A percentile compares a stretch with the other conserved stretches of the same genome.
These are phyloP conservation scores for Coccomyxa sp. DNA, from an alignment of 139 green algal genomes.

Conservation along the genomic window DNA sequence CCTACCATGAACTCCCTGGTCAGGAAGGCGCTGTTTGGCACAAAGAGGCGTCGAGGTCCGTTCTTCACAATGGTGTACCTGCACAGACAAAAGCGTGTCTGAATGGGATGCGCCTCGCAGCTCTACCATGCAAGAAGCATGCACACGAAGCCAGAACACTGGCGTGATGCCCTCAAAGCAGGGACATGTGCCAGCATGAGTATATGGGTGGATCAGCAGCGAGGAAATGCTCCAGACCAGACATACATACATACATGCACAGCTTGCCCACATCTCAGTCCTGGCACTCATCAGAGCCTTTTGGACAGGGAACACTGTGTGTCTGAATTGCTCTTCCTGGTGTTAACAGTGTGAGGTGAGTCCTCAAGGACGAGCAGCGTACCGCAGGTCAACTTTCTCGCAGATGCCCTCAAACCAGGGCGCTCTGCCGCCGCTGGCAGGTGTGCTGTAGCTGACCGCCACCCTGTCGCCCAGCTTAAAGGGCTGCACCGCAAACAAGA, in stretches of 20 bases:
- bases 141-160: too few relatives aligned
- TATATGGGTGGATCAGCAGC: background rate
- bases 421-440: slow-evolving; percentile 1
- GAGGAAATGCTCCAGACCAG: background rate
- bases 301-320: too few relatives aligned
- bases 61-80: slow-evolving; percentile 57
- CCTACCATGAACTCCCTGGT: slow-evolving; percentile 62
- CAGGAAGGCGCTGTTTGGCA: slow-evolving; percentile 66
- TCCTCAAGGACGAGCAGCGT: background rate
- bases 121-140: too few relatives aligned
- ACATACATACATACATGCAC: background rate
- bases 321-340: too few relatives aligned
- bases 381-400: slow-evolving; percentile 68
- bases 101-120: background rate
- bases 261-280: background rate
- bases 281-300: background rate
- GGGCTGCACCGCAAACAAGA: slow-evolving; percentile 61
- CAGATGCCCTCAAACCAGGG: slow-evolving; percentile 66
- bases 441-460: slow-evolving; percentile 35
- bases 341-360: too few relatives aligned
- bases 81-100: background rate
- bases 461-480: slow-evolving; percentile 62
- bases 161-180: too few relatives aligned
- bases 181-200: too few relatives aligned
- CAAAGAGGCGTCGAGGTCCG: slow-evolving; percentile 45